Percentiles rank a stretch among this genome's conserved stretches.
phyloP scores from a whole-genome alignment of 768 basidiomycete genomes.

The Cystobasidium onofrii region DNA sequence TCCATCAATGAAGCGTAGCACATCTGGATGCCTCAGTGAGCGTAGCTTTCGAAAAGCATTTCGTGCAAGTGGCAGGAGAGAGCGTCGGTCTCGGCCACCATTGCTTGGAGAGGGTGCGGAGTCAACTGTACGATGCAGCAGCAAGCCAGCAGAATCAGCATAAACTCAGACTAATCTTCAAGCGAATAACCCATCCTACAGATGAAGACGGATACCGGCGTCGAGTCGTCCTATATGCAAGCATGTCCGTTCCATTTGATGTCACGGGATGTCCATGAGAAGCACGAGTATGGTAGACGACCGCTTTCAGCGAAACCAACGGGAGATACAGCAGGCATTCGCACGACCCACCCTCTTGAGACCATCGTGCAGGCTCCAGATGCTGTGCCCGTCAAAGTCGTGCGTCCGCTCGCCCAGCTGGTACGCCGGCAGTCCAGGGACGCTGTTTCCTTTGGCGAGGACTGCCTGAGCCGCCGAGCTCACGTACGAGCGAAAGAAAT shows the following conservation, averaged over 20 bases:
- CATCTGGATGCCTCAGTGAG: constrained; percentile 86
- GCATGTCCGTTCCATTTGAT: background rate
- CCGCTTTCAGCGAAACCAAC: too few species aligned
- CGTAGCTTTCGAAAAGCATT: constrained; percentile 85
- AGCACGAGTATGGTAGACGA: background rate
- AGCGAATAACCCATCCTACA: constrained; percentile 55
- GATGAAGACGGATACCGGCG: constrained; percentile 78
- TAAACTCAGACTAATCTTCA: background rate
- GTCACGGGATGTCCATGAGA: background rate
- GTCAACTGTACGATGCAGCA: constrained; percentile 35
- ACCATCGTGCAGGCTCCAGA: constrained; percentile 80
- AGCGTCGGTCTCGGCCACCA: constrained; percentile 51
- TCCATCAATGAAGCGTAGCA: constrained; percentile 89
- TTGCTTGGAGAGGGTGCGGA: constrained; percentile 42
- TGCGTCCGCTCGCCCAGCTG: constrained; percentile 33
- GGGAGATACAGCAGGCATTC: too few species aligned
- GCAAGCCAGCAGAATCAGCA: too few species aligned
- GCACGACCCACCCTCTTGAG: constrained; percentile 64
- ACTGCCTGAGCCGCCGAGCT: constrained; percentile 29
- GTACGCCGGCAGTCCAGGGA: constrained; percentile 39
- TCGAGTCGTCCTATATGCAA: constrained; percentile 74
- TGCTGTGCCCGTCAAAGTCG: constrained; percentile 53
- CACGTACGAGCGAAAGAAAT: constrained; percentile 16
- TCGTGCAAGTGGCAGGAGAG: constrained; percentile 65
- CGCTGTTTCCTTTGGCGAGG: constrained; percentile 29